Base-by-base conservation (phyloP, 306 rosid genomes). In the Lotus japonicus region DNA sequence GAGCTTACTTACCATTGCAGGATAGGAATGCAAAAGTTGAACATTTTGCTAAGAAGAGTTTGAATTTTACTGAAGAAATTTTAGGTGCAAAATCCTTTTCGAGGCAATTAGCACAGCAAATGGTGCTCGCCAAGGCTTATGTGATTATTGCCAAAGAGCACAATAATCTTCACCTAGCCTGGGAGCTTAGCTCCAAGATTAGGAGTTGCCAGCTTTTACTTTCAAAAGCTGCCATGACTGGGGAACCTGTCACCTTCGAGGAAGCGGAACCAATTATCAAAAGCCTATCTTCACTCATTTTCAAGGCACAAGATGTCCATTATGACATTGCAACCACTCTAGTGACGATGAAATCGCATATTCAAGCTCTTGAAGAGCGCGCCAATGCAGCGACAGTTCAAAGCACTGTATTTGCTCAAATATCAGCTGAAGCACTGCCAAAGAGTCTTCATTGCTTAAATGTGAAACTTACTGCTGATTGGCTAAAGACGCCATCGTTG, bases 291-390 rank as follows among this genome's bases (percentile, higher is more conserved):
- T 80, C 85, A 59, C 88, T 89, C 14, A 89, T 92, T 59, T 89
- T 84, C 55, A 87, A 82, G 82, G 98, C 98, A 45, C 95, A 89
- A 76, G 88, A 86, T 52, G 79, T 86, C 56, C 98, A 89, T 73
- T 87, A 89, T 58, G 98, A 92, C 73, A 82, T 92, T 73, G 96
- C 96, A 39, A 89, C 98, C 35, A 92, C 98, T 74, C 84, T 92
- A 80, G 84, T 81, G 86, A 87, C 95, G 1, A 92, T 92, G 98
- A 92, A 92, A 75, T 89, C 88, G 7, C 92, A 86, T 60, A 92
- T 92, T 68, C 98, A 92, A 86, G 92, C 90, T 74, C 96, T 92
- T 52, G 98, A 92, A 83, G 96, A 89, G 62, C 89, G 86, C 42
- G 95, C 98, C 10, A 79, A 74, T 71, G 84, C 89, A 15, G 96